These are phyloP conservation scores for Cyberlindnera japonica DNA, from an alignment of 805 yeast genomes.

Conservation along the genomic window DNA sequence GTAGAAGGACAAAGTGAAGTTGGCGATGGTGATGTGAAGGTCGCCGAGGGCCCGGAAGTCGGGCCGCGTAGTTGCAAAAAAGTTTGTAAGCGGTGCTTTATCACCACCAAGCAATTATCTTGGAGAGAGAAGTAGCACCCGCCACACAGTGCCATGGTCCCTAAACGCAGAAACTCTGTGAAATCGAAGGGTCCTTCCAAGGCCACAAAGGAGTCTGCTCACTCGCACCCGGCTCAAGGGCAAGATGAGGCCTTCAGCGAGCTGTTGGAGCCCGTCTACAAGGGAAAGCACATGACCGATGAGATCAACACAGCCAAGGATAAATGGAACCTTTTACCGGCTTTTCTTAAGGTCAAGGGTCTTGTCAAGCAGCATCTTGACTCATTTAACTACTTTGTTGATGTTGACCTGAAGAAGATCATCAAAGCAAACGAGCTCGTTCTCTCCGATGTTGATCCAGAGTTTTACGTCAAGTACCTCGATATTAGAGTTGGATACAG, in stretches of 20 bases:
- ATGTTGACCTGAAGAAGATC: slow-evolving; percentile 87
- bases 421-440: slow-evolving; percentile 86
- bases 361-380: slow-evolving; percentile 95
- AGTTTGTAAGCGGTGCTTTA: slow-evolving; percentile 11
- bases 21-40: background rate
- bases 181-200: slow-evolving; percentile 2
- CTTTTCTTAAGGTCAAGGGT: slow-evolving; percentile 93
- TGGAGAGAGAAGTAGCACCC: too few relatives aligned
- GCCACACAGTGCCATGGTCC: too few relatives aligned
- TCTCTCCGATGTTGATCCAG: slow-evolving; percentile 94
- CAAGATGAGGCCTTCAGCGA: slow-evolving; percentile 67
- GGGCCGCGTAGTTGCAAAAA: slow-evolving; percentile 3
- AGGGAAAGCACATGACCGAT: slow-evolving; percentile 84
- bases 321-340: slow-evolving; percentile 96
- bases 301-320: slow-evolving; percentile 89
- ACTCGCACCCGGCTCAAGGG: slow-evolving; percentile 24
- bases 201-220: slow-evolving; percentile 11
- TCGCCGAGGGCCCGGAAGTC: background rate
- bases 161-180: slow-evolving; percentile 24
- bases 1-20: background rate
- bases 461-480: slow-evolving; percentile 85
- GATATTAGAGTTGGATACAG: slow-evolving; percentile 90
- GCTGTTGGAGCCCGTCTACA: slow-evolving; percentile 72
- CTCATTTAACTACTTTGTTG: slow-evolving; percentile 96
- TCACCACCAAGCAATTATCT: background rate